Base-by-base conservation (phyloP, 768 basidiomycete species). In the Rubroboletus satanas region DNA sequence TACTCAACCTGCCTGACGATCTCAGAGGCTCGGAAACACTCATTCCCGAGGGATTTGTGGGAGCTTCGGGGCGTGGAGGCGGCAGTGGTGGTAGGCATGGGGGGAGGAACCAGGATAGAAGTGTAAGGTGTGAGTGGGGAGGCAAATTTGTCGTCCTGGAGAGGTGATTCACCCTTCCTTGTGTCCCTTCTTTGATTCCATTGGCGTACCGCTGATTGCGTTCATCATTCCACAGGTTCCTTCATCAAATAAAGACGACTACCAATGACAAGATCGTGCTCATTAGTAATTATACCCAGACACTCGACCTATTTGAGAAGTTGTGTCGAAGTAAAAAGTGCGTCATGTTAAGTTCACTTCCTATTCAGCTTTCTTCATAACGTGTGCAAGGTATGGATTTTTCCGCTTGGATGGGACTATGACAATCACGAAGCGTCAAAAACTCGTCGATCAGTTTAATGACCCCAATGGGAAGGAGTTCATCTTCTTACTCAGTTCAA, bases 271-370 rank as follows among this genome's bases (percentile, higher is more conserved):
- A 98, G 76, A 96, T 97, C 54, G 94, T 98, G 15, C 75, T 98
- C 41, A 97, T 98, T 67, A 95, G 93, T 67, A 98, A 98, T 69
- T 95, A 95, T 66, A 98, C 94, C 5, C 93, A 95, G 70, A 98
- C 94, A 0, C 78, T 98, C 3, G 94, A 97, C 68, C 73, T 96
- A 10, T 96, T 98, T 62, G 93, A 95, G 74, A 92, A 87, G 66
- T 71, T 96, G 47, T 90, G 92, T 63, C 80, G 90, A 31, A 83
- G 72, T 63, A 95, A 94, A 70, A 89, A 90, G 93, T 93, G 59
- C 49, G 77, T 67, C 29, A 6, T 12, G 6, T 45, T 35, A 12
- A 6, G 8, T 23, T 52, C 5, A 12, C 31, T 59, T 36, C 8
- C 7, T 31, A 18, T 47, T 35, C 26, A 28, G 3, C 18, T 3